Percentiles rank a stretch among this genome's conserved stretches.
Conservation (phyloP, 192 early-diverging fungal species). For the Entomortierella parvispora region DNA sequence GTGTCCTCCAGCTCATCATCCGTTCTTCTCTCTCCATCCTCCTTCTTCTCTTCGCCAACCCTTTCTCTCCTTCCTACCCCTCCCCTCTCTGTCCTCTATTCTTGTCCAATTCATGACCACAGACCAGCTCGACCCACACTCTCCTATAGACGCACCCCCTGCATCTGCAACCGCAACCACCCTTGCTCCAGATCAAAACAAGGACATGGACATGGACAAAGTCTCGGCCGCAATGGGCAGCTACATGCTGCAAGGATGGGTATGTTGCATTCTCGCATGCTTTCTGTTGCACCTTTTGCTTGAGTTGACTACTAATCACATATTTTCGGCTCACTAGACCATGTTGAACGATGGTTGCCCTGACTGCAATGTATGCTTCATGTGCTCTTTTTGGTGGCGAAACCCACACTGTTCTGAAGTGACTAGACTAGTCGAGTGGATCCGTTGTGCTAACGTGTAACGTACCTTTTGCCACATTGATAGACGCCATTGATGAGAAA, state of each 20-base stretch:
- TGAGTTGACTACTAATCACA: neutral
- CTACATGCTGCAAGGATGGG: conserved; percentile 51
- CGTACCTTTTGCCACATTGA: neutral
- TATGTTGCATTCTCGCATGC: conserved; percentile 1
- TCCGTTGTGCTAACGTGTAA: neutral
- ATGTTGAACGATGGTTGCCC: conserved; percentile 47
- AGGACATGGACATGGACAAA: conserved; percentile 33
- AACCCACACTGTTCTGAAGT: neutral
- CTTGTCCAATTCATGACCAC: conserved; percentile 1
- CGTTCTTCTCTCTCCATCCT: too few species aligned
- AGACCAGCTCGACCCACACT: neutral
- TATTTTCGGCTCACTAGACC: conserved; percentile 1
- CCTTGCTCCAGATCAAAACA: too few species aligned
- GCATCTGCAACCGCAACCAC: too few species aligned
- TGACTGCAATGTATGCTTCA: conserved; percentile 41
- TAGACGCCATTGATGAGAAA: conserved; percentile 49
- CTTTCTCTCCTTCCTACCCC: neutral
- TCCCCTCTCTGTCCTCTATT: neutral
- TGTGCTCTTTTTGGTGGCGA: neutral
- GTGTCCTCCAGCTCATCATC: too few species aligned
- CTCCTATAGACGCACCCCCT: neutral
- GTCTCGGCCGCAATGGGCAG: conserved; percentile 45
- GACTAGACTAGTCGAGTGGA: neutral
- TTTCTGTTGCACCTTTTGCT: too few species aligned
- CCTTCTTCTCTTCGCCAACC: neutral